These are phyloP conservation scores for Pseudopyrenochaeta lycopersici DNA, from an alignment of 2,329 filamentous ascomycete species.

Conservation along the genomic window DNA sequence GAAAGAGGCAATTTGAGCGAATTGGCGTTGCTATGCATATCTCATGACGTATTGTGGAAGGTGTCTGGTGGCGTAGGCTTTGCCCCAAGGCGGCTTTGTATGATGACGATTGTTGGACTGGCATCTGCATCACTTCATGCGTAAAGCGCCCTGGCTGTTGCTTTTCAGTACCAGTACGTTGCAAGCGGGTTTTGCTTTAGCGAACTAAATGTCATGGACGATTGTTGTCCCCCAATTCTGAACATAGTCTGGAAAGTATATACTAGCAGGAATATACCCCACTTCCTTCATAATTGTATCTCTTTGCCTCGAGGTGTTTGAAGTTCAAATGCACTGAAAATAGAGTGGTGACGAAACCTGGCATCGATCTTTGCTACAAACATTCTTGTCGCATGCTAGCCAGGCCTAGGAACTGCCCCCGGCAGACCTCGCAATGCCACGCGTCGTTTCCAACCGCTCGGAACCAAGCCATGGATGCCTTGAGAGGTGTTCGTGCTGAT, in stretches of 20 bases:
- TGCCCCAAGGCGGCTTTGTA: neutral
- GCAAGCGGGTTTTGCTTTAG: constrained; percentile 14
- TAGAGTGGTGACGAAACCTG: too few species aligned
- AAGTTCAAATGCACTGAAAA: too few species aligned
- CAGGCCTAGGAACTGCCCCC: constrained; percentile 1
- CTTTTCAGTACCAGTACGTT: constrained; percentile 6
- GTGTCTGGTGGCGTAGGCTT: neutral
- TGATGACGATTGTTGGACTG: constrained; percentile 4
- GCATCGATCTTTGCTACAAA: too few species aligned
- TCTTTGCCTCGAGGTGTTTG: too few species aligned
- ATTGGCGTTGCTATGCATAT: constrained; percentile 3
- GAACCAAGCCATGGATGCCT: constrained; percentile 3
- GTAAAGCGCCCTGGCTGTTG: neutral
- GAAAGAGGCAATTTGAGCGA: constrained; percentile 11
- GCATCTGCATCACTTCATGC: constrained; percentile 2
- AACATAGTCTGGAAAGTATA: constrained; percentile 26
- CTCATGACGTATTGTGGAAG: neutral
- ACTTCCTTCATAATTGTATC: constrained; percentile 4
- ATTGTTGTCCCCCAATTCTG: constrained; percentile 6
- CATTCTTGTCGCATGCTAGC: too few species aligned
- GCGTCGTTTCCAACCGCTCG: constrained; percentile 19
- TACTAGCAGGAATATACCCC: constrained; percentile 31
- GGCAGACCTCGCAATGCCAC: constrained; percentile 25
- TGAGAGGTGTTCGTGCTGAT: constrained; percentile 1
- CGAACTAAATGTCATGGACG: constrained; percentile 22